These are phyloP conservation scores for Hymenoscyphus scutula DNA, from an alignment of 2,329 filamentous ascomycete genomes.

Conservation along the genomic window DNA sequence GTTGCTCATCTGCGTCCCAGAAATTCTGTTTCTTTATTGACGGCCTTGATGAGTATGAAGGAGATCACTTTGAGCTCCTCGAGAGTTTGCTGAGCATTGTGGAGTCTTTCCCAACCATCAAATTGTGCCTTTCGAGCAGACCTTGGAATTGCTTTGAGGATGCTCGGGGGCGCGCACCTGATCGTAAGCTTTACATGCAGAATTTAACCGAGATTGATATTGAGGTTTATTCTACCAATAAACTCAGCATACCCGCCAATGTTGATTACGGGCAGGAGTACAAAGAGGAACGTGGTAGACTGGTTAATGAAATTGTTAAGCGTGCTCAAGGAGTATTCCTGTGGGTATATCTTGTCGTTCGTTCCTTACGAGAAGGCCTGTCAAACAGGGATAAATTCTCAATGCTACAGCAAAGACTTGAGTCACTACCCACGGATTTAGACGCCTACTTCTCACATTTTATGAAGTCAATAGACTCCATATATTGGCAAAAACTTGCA, in stretches of 20 bases:
- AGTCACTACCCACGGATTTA: not conserved
- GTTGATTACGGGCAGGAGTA: not conserved
- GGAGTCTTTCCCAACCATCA: constrained; percentile 12
- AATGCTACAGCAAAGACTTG: not conserved
- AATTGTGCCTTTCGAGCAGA: constrained; percentile 34
- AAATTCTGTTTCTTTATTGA: not conserved
- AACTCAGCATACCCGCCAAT: not conserved
- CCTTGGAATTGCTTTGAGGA: constrained; percentile 35
- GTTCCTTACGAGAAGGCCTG: constrained; percentile 8
- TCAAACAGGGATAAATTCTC: constrained; percentile 4
- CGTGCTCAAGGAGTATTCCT: constrained; percentile 23
- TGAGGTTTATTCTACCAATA: not conserved
- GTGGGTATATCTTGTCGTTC: constrained; percentile 23
- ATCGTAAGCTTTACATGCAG: constrained; percentile 24
- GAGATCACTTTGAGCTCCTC: not conserved
- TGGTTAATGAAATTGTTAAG: constrained; percentile 1
- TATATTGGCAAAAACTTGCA: not conserved
- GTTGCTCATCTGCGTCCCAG: not conserved
- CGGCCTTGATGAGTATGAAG: constrained; percentile 1
- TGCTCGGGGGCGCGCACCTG: constrained; percentile 22
- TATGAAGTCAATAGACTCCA: not conserved
- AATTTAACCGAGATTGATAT: constrained; percentile 12
- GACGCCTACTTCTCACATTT: not conserved
- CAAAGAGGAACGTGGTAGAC: not conserved
- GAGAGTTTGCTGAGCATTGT: not conserved